Evolutionary conservation across 768 basidiomycete genomes (phyloP).

Genomic region (Hericium alpestre): DNA sequence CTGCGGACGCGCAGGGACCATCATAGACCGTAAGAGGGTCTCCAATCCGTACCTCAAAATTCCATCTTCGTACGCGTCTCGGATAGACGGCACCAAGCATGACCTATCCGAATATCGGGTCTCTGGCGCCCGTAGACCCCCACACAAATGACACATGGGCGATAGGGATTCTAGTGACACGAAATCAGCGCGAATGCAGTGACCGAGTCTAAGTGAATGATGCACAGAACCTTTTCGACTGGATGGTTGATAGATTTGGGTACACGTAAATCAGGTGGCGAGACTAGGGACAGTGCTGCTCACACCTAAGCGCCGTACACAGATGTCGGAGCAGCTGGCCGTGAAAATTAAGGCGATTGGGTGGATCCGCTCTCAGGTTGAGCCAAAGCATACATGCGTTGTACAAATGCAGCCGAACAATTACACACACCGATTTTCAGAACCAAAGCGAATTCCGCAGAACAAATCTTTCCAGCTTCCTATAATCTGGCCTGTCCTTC

Average conservation of each 20-base stretch:
- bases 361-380: not conserved
- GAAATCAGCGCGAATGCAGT: not conserved
- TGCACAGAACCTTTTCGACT: not conserved
- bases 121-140: not conserved
- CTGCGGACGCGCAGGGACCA: not conserved
- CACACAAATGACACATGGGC: not conserved
- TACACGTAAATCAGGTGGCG: not conserved
- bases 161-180: not conserved
- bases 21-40: not conserved
- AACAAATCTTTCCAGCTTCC: slow-evolving; percentile 56
- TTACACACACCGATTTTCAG: slow-evolving; percentile 22
- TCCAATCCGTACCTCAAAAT: too few species aligned
- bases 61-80: too few species aligned
- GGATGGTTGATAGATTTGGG: too few species aligned
- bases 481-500: slow-evolving; percentile 67
- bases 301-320: not conserved
- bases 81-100: too few species aligned
- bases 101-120: not conserved
- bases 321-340: not conserved
- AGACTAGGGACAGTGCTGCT: not conserved
- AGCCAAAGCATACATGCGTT: not conserved
- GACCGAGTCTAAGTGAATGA: not conserved
- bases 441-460: slow-evolving; percentile 60
- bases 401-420: not conserved
- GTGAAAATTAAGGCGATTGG: not conserved